A percentile compares a stretch with the other conserved stretches of the same genome.
These are phyloP conservation scores for Bolboschoenoplectus hybrid DNA, from an alignment of 202 grass and related monocot species.

Conservation along the genomic window DNA sequence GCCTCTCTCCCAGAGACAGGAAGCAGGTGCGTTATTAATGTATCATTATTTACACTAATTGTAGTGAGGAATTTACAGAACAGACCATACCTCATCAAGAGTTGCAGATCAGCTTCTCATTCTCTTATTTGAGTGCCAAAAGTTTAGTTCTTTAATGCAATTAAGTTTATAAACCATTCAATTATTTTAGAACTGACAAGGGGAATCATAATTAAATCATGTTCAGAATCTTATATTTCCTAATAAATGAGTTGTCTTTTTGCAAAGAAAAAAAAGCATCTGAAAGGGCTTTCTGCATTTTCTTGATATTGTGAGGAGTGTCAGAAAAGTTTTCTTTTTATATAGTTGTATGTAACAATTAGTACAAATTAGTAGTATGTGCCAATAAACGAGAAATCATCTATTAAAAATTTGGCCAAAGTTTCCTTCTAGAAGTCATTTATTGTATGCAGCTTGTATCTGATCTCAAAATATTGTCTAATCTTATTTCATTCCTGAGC, in stretches of 20 bases:
- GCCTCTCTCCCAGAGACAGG: conserved; percentile 51
- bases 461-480: conserved; percentile 18
- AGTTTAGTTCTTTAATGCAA: neutral
- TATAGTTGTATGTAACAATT: neutral
- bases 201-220: neutral
- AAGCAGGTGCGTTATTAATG: conserved; percentile 56
- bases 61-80: neutral
- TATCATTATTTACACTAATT: conserved; percentile 2
- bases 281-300: conserved; percentile 28
- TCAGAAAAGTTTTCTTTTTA: neutral
- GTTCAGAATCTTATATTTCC: neutral
- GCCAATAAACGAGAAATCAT: neutral
- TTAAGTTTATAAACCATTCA: neutral
- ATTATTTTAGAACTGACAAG: neutral
- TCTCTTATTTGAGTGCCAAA: neutral
- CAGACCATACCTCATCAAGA: conserved; percentile 9
- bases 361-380: neutral
- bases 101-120: neutral
- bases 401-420: neutral
- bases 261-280: neutral
- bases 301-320: neutral
- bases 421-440: neutral
- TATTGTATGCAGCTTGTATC: neutral
- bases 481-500: conserved; percentile 28
- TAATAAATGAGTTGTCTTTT: neutral